These are phyloP conservation scores for Digitaria exilis DNA, from an alignment of 202 grass and related monocot species.

Conservation along the genomic window DNA sequence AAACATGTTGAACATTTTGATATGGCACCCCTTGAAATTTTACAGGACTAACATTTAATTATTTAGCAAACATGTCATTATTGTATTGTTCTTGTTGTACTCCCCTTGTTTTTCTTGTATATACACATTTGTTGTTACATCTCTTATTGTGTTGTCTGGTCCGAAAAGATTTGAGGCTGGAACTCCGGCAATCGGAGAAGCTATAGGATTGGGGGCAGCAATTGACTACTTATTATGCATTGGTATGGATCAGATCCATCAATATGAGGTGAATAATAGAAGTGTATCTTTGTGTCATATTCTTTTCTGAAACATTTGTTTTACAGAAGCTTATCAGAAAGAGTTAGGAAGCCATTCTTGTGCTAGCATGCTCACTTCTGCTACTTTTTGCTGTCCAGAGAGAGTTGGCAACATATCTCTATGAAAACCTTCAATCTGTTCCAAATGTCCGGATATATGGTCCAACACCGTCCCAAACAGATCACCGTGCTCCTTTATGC, in stretches of 20 bases:
- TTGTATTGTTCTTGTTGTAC: background rate
- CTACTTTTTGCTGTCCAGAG: conserved; percentile 51
- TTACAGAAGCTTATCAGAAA: conserved; percentile 23
- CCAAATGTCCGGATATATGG: conserved; percentile 80
- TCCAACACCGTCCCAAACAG: conserved; percentile 56
- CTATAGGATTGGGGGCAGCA: conserved; percentile 78
- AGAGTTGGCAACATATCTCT: conserved; percentile 73
- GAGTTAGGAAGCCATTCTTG: conserved; percentile 41
- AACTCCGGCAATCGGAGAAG: conserved; percentile 94
- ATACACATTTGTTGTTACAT: background rate
- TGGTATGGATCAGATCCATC: conserved; percentile 79
- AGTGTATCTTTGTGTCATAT: conserved; percentile 7
- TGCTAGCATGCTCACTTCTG: conserved; percentile 34
- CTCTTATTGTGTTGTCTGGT: conserved; percentile 11
- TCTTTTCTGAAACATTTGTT: conserved; percentile 10
- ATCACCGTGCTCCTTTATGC: conserved; percentile 66
- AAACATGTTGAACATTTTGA: too few species aligned
- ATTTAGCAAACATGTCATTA: background rate
- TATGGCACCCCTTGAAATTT: background rate
- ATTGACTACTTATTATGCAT: conserved; percentile 78
- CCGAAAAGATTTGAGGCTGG: conserved; percentile 82
- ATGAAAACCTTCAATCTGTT: conserved; percentile 63
- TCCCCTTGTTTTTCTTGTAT: background rate
- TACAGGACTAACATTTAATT: background rate
- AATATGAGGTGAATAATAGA: conserved; percentile 64